phyloP scores from a whole-genome alignment of 2,329 filamentous ascomycete species.

The Huntiella bhutanensis region DNA sequence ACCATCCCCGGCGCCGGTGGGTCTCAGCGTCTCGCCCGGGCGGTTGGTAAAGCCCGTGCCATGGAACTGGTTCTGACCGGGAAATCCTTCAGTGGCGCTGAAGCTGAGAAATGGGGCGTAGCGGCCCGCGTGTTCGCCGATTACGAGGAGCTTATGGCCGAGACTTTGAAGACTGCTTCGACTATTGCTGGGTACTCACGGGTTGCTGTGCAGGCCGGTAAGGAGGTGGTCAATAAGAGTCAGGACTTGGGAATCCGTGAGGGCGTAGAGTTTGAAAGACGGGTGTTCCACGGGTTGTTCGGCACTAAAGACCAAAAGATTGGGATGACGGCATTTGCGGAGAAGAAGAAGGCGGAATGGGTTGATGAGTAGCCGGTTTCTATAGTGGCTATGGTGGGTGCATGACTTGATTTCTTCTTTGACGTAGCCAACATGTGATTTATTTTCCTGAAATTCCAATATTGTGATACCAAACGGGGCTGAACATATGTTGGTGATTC shows the following conservation, averaged over 20 bases:
- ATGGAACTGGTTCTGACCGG: constrained; percentile 89
- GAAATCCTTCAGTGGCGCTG: constrained; percentile 60
- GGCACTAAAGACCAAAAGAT: constrained; percentile 95
- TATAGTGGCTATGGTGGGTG: too few relatives aligned
- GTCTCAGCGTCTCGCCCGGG: constrained; percentile 69
- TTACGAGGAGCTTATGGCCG: constrained; percentile 66
- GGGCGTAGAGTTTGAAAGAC: constrained; percentile 84
- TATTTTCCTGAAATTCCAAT: too few relatives aligned
- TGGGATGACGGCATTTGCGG: constrained; percentile 85
- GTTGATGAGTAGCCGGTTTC: constrained; percentile 27
- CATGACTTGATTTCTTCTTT: too few relatives aligned
- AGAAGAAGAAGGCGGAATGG: constrained; percentile 91
- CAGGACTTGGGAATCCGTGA: constrained; percentile 76
- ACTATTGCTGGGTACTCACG: constrained; percentile 73
- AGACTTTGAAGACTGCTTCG: constrained; percentile 64
- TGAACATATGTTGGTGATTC: too few relatives aligned
- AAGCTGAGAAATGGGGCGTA: constrained; percentile 81
- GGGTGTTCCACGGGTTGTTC: constrained; percentile 84
- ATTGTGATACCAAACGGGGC: too few relatives aligned
- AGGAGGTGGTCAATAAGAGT: constrained; percentile 99
- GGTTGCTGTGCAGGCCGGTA: constrained; percentile 74
- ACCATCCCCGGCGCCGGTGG: constrained; percentile 84
- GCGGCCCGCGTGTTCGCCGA: constrained; percentile 65
- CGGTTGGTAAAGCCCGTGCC: constrained; percentile 64
- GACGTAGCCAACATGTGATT: too few relatives aligned